Conservation (phyloP, 495 filamentous ascomycete genomes). For the Talaromyces wortmannii region DNA sequence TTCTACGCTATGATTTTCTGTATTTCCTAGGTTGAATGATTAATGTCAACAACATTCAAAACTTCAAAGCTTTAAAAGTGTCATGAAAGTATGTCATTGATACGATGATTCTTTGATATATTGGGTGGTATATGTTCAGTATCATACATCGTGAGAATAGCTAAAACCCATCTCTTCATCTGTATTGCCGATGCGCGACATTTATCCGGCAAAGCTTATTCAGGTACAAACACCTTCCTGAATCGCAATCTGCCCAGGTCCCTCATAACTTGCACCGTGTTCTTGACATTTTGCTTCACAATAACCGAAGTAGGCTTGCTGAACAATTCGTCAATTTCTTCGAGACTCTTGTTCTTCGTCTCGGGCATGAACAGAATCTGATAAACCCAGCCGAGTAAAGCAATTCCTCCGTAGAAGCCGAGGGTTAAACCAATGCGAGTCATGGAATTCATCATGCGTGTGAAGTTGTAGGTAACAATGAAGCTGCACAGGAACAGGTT, state of each 20-base stretch:
- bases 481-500: constrained; percentile 53
- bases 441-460: constrained; percentile 50
- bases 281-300: constrained; percentile 41
- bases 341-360: constrained; percentile 56
- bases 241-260: constrained; percentile 23
- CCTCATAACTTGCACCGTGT: constrained; percentile 22
- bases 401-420: constrained; percentile 57
- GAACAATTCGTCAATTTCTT: constrained; percentile 56
- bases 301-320: constrained; percentile 47
- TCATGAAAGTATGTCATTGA: too few species aligned
- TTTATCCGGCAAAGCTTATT: not conserved
- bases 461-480: constrained; percentile 60
- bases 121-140: not conserved
- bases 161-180: too few species aligned
- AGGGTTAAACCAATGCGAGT: constrained; percentile 48
- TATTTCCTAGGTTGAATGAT: too few species aligned
- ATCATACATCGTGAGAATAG: not conserved
- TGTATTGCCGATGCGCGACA: too few species aligned
- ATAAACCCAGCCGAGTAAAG: constrained; percentile 49
- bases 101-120: not conserved
- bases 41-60: too few species aligned
- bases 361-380: constrained; percentile 58
- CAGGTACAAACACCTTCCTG: constrained; percentile 22
- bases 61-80: too few species aligned
- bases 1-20: not conserved